These are phyloP conservation scores for Russula lepida DNA, from an alignment of 768 basidiomycete genomes.

Conservation along the genomic window DNA sequence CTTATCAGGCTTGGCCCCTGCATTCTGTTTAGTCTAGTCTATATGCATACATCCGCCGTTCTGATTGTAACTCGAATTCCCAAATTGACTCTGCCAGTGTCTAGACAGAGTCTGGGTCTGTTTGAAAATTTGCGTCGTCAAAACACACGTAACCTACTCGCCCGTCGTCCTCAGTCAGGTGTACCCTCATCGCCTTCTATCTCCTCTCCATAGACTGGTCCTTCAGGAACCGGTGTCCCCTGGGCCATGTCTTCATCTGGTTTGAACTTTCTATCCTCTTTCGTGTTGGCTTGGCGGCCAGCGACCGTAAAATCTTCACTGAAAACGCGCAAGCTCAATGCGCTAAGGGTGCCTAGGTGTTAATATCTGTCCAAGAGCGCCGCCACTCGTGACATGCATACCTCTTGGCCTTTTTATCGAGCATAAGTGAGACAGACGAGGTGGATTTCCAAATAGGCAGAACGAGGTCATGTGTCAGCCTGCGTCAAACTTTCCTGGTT, in stretches of 20 bases:
- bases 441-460: constrained; percentile 96
- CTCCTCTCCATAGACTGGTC: background rate
- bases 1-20: background rate
- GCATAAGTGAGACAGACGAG: constrained; percentile 81
- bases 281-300: constrained; percentile 31
- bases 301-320: constrained; percentile 64
- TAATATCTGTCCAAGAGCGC: background rate
- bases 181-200: background rate
- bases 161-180: background rate
- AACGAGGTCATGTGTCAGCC: constrained; percentile 70
- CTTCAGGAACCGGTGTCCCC: background rate
- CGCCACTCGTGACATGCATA: constrained; percentile 26
- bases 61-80: background rate
- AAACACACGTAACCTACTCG: no score
- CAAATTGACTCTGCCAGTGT: no score
- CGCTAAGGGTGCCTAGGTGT: constrained; percentile 38
- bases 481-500: constrained; percentile 25
- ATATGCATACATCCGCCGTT: background rate
- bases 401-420: constrained; percentile 97
- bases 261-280: constrained; percentile 23
- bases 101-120: no score
- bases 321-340: constrained; percentile 78
- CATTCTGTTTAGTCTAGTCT: background rate
- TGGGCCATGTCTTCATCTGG: background rate
- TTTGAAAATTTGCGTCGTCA: no score